Percentiles rank a stretch among this genome's conserved stretches.
Conservation (phyloP, 768 basidiomycete genomes). For the Asterophora lycoperdoides region DNA sequence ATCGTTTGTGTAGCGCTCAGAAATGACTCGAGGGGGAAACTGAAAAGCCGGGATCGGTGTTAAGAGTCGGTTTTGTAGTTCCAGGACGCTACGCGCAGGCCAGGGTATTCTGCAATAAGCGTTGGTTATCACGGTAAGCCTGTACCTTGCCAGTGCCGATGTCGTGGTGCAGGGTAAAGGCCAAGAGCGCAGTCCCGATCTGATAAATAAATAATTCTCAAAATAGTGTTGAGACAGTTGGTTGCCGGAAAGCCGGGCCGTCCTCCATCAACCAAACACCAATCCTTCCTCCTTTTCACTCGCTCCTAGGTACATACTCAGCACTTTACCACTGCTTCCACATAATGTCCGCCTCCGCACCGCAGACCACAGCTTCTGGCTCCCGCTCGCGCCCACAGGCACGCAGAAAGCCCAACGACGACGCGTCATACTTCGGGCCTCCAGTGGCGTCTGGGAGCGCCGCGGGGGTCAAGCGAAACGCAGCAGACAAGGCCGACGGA, state of each 20-base stretch:
- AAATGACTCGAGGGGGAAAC: not conserved
- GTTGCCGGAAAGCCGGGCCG: constrained; percentile 12
- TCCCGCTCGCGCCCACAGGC: constrained; percentile 63
- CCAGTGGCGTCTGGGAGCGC: constrained; percentile 35
- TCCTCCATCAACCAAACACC: constrained; percentile 1
- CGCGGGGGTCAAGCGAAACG: constrained; percentile 58
- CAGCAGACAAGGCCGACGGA: constrained; percentile 64
- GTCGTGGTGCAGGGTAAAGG: constrained; percentile 13
- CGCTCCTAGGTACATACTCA: not conserved
- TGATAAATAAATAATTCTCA: constrained; percentile 7
- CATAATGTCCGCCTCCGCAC: constrained; percentile 33
- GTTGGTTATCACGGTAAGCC: not conserved
- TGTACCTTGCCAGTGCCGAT: not conserved
- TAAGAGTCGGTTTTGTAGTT: not conserved
- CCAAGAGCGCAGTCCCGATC: not conserved
- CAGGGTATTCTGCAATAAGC: not conserved
- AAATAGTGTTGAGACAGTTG: constrained; percentile 4
- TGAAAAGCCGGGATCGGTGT: not conserved
- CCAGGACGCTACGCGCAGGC: not conserved
- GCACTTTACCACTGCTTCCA: constrained; percentile 13
- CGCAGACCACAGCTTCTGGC: constrained; percentile 32
- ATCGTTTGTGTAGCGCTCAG: not conserved
- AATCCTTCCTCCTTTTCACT: constrained; percentile 3
- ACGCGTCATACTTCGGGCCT: constrained; percentile 67
- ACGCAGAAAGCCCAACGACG: constrained; percentile 60